phyloP scores from a whole-genome alignment of 163 green algal species.

The Scenedesmus sp. region DNA sequence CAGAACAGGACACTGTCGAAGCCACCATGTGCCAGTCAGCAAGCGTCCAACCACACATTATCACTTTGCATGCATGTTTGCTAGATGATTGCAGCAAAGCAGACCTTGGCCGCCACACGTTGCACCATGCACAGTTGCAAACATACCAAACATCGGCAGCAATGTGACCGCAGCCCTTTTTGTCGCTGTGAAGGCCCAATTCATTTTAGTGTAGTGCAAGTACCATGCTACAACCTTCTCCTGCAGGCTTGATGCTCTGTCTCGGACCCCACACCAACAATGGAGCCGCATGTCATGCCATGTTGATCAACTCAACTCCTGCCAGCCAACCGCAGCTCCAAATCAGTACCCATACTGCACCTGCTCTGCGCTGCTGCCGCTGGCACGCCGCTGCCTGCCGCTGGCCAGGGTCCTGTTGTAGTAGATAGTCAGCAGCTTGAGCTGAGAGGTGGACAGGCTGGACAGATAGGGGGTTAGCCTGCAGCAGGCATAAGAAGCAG shows the following conservation, averaged over 20 bases:
- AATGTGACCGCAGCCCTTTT: not conserved
- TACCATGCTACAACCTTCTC: not conserved
- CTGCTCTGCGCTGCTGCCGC: not conserved
- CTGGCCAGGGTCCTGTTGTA: slow-evolving; percentile 33
- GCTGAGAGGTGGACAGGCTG: slow-evolving; percentile 40
- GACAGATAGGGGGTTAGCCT: slow-evolving; percentile 53
- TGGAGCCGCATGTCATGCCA: not conserved
- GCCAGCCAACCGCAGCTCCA: not conserved
- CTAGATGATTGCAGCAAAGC: too few species aligned
- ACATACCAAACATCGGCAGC: not conserved
- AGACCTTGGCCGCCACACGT: too few species aligned
- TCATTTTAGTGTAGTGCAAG: not conserved
- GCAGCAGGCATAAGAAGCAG: not conserved
- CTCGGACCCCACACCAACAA: too few species aligned
- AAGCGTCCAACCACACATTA: too few species aligned
- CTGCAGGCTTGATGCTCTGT: not conserved
- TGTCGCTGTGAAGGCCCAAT: not conserved
- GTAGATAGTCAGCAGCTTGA: slow-evolving; percentile 59
- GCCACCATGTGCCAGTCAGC: too few species aligned
- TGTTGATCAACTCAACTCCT: not conserved
- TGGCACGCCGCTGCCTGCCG: slow-evolving; percentile 17
- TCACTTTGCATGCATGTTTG: too few species aligned
- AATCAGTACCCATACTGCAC: not conserved
- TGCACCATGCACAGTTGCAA: not conserved
- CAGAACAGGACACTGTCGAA: not conserved